These are phyloP conservation scores for Citrus maxima DNA, from an alignment of 345 rosid genomes.

Conservation along the genomic window DNA sequence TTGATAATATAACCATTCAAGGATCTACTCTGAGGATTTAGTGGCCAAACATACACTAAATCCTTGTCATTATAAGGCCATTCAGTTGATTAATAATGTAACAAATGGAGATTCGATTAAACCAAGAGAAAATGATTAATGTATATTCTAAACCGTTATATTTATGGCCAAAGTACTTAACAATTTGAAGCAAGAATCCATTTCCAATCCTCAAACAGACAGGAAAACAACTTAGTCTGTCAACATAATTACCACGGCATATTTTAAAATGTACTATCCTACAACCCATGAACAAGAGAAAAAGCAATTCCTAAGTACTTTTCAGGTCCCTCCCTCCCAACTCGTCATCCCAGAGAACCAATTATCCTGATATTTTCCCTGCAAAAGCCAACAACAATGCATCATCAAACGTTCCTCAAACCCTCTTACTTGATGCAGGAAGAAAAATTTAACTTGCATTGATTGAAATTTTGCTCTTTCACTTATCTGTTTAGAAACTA, in stretches of 20 bases:
- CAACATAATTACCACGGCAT: constrained; percentile 11
- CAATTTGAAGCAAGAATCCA: background rate
- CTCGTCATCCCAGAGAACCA: background rate
- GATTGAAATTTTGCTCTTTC: background rate
- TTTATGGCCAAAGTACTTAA: too few species aligned
- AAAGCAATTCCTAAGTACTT: background rate
- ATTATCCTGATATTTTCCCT: constrained; percentile 34
- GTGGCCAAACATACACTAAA: too few species aligned
- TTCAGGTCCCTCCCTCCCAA: background rate
- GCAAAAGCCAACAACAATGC: constrained; percentile 17
- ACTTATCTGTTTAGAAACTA: background rate
- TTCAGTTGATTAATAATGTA: too few species aligned
- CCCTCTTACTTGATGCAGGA: too few species aligned
- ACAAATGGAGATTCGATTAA: too few species aligned
- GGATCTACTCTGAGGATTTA: too few species aligned
- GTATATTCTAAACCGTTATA: too few species aligned
- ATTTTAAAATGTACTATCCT: background rate
- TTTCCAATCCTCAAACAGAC: background rate
- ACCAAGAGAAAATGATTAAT: too few species aligned
- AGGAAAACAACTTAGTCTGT: background rate
- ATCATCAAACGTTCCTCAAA: background rate
- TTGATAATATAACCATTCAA: background rate
- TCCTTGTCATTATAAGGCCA: too few species aligned
- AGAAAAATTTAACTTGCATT: background rate
- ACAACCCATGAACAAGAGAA: background rate